Evolutionary conservation across 2,329 filamentous ascomycete species (phyloP).

Genomic region (Zopfia rhizophila): DNA sequence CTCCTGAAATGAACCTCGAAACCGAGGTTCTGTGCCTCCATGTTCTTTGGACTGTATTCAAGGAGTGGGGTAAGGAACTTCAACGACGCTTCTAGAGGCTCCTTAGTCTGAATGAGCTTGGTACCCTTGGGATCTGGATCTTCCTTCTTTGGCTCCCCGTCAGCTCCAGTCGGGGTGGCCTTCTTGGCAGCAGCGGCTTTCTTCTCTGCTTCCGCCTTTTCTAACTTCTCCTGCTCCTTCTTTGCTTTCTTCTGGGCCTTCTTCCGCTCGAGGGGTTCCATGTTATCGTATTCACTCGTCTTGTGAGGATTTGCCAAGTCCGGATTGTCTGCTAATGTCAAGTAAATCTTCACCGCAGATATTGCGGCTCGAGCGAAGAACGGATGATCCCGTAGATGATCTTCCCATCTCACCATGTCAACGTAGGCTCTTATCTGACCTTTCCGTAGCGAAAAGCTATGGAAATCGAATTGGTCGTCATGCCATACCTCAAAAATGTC

Average conservation of each 20-base stretch:
- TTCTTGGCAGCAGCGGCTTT: constrained; percentile 77
- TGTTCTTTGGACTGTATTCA: constrained; percentile 81
- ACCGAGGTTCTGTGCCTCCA: constrained; percentile 83
- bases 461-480: constrained; percentile 99
- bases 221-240: constrained; percentile 76
- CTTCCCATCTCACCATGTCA: constrained; percentile 97
- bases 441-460: constrained; percentile 96
- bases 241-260: constrained; percentile 91
- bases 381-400: constrained; percentile 88
- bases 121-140: constrained; percentile 88
- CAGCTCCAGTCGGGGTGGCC: constrained; percentile 69
- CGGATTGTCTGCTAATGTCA: constrained; percentile 80
- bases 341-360: constrained; percentile 81
- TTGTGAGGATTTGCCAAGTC: constrained; percentile 71
- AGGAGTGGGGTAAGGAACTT: constrained; percentile 86
- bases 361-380: constrained; percentile 89
- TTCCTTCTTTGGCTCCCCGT: constrained; percentile 78
- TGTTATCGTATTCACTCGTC: constrained; percentile 63
- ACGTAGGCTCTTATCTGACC: constrained; percentile 95
- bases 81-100: constrained; percentile 86
- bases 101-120: constrained; percentile 81
- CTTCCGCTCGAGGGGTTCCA: constrained; percentile 75
- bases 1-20: constrained; percentile 90
- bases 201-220: constrained; percentile 80
- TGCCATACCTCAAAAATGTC: constrained; percentile 98